A percentile compares a stretch with the other conserved stretches of the same genome.
phyloP scores from a whole-genome alignment of 2,329 filamentous ascomycete genomes.

The Tolypocladium tropicale region DNA sequence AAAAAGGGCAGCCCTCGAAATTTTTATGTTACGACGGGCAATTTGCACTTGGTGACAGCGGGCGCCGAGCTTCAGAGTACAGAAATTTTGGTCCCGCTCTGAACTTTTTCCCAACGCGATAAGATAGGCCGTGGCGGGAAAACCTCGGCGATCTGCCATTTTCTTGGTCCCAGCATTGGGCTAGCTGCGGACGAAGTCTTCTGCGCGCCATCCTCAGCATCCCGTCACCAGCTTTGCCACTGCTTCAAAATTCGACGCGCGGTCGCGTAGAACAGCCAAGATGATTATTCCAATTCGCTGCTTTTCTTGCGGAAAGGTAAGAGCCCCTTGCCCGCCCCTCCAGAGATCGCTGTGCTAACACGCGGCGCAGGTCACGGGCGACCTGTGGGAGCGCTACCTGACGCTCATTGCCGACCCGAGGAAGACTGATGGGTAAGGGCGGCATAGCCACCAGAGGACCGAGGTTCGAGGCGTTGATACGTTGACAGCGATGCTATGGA shows the following conservation, averaged over 20 bases:
- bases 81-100: slow-evolving; percentile 30
- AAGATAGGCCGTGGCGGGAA: slow-evolving; percentile 27
- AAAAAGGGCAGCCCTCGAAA: slow-evolving; percentile 6
- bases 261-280: slow-evolving; percentile 23
- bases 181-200: background rate
- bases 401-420: slow-evolving; percentile 68
- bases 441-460: background rate
- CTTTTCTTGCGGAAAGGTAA: slow-evolving; percentile 99
- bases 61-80: slow-evolving; percentile 1
- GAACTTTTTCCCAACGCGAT: slow-evolving; percentile 29
- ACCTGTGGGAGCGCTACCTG: slow-evolving; percentile 95
- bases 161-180: slow-evolving; percentile 4
- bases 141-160: slow-evolving; percentile 18
- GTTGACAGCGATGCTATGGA: slow-evolving; percentile 83
- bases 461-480: background rate
- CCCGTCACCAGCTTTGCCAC: background rate
- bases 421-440: slow-evolving; percentile 57
- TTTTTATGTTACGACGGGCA: slow-evolving; percentile 3
- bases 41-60: slow-evolving; percentile 1
- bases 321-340: slow-evolving; percentile 13
- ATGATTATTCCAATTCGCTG: slow-evolving; percentile 99
- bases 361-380: slow-evolving; percentile 69
- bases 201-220: background rate
- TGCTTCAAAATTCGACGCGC: background rate
- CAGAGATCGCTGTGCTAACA: slow-evolving; percentile 18